Evolutionary conservation across 2,329 filamentous ascomycete genomes (phyloP), one percentile per base, ranked within the genome.

Genomic region (Rutstroemia sp.): DNA sequence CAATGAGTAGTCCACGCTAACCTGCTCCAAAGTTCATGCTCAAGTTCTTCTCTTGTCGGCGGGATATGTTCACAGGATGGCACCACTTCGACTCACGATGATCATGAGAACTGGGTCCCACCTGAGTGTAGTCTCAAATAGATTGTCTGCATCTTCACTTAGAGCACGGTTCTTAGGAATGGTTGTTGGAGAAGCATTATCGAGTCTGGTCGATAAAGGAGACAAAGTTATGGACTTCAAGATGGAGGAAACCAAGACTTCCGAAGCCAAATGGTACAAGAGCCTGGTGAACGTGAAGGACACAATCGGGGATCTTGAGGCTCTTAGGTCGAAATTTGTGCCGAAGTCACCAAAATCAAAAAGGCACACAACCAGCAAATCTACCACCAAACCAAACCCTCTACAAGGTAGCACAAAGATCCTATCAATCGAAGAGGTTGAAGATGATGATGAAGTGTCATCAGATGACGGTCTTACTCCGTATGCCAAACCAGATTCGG

Each of bases 401-500:
- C 48, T 16, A 47, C 54, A 39, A 66, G 62, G 50, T 63, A 62
- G 60, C 57, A 67, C 62, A 48, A 68, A 65, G 61, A 71, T 83
- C 19, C 75, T 86, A 47, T 59, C 65, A 17, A 83, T 87, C 16
- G 80, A 91, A 70, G 87, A 90, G 65, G 69, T 91, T 9, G 75
- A 78, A 23, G 78, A 80, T 2, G 79, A 81, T 0, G 78, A 81
- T 1, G 73, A 78, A 34, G 72, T 75, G 17, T 78, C 77, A 8
- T 64, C 63, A n/a, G 60, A 69, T 39, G 64, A 67, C 51, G 73
- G 75, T 12, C 75, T 97, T 1, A 75, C 83, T 2, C 81, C 89
- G 0, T 96, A 96, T 64, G 81, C 82, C 14, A 96, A 96, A 69
- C 89, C 89, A 0, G 89, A 90, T 65, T 91, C 88, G 1, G 94